Percentiles rank a stretch among this genome's conserved stretches.
Conservation (phyloP, 2,329 filamentous ascomycete species). For the Aureobasidium pullulans region DNA sequence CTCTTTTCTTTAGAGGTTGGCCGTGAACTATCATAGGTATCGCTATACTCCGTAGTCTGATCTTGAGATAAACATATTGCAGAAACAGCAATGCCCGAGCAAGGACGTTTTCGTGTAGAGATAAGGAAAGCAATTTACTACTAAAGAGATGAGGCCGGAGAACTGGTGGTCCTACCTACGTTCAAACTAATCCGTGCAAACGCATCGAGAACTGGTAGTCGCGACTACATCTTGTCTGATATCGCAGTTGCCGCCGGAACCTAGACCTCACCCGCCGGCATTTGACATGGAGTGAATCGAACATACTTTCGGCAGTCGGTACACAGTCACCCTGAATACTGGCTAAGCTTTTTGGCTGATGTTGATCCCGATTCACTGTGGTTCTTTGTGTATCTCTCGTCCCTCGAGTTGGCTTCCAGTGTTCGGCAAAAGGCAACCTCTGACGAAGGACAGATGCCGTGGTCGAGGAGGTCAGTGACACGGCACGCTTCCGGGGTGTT, state of each 20-base stretch:
- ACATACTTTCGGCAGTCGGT: background rate
- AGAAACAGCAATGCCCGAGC: no score
- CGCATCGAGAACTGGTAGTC: background rate
- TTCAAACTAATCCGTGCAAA: no score
- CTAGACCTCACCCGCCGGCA: background rate
- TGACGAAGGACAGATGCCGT: constrained; percentile 72
- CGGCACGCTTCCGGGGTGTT: background rate
- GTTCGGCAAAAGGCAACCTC: constrained; percentile 52
- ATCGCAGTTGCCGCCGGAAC: background rate
- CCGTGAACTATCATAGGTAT: no score
- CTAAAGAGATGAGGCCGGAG: no score
- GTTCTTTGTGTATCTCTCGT: background rate
- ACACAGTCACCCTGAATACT: background rate
- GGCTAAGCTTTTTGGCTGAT: background rate
- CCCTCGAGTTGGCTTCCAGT: no score
- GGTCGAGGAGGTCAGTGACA: background rate
- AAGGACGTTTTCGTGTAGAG: no score
- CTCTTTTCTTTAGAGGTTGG: no score
- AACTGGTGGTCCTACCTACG: no score
- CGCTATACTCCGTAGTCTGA: no score
- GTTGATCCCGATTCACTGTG: background rate
- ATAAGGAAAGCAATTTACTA: no score
- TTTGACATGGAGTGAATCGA: background rate
- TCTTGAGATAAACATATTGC: no score
- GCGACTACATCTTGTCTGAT: background rate